Base-by-base conservation (phyloP, 495 filamentous ascomycete genomes). In the Penicillium cosmopolitanum region DNA sequence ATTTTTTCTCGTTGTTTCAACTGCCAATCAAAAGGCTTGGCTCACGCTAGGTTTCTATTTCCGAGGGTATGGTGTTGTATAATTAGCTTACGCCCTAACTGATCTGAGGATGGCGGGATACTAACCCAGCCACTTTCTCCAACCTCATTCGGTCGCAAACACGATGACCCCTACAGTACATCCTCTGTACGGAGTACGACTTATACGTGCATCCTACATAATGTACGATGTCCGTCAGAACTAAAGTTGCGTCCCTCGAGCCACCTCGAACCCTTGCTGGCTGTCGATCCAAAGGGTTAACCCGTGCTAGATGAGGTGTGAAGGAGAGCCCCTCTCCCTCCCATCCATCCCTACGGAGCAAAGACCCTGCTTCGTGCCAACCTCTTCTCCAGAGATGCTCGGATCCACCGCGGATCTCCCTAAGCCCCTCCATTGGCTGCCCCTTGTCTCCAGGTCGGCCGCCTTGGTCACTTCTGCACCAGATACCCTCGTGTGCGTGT, bases 391-490 rank as follows among this genome's bases (percentile, higher is more conserved):
- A 48, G 21, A 23, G 46, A 48, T 31, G 46, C 46, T 28, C 23
- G 46, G 46, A 28, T 48, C 46, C 46, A 48, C 46, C 46, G 46
- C 46, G 46, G 46, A 48, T 48, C 46, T 48, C 46, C 21, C 46
- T 13, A 28, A 10, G 46, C 46, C 6, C 46, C 46, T 48, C 21
- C 11, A 48, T 48, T 48, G 46, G 46, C 21, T 48, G 11, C 46
- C 46, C 46, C 46, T 48, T 48, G 46, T 48, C 46, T 48, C 46
- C 46, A 21, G 46, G 23, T 48, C 46, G 46, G 46, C 46, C 46
- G 46, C 18, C 46, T n/a, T 25, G 21, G 46, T 25, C 46, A 48
- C 6, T 48, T 48, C 46, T 28, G 46, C 46, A 48, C 23, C 42
- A 18, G 42, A 19, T n/a, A 16, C 42, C 46, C 46, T 48, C 46